Evolutionary conservation across 805 yeast species (phyloP).

Genomic region (Hanseniaspora clermontiae): DNA sequence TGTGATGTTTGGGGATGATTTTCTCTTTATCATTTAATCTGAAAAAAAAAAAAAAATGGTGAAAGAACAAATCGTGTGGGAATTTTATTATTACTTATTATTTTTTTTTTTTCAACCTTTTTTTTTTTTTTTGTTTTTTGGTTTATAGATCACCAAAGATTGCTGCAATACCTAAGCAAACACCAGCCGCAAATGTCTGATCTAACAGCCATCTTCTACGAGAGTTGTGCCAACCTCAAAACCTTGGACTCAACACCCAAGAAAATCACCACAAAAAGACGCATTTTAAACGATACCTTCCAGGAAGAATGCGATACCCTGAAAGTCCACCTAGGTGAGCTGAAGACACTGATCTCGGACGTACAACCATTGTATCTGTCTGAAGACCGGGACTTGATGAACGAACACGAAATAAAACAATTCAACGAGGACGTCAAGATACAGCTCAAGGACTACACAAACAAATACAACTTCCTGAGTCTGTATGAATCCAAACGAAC

Average conservation of each 20-base stretch:
- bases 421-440: slow-evolving; percentile 44
- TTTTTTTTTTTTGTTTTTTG: too few relatives aligned
- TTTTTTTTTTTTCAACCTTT: too few relatives aligned
- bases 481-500: slow-evolving; percentile 40
- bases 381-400: slow-evolving; percentile 22
- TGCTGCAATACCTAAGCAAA: too few relatives aligned
- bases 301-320: slow-evolving; percentile 24
- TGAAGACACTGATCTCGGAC: slow-evolving; percentile 21
- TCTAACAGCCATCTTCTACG: neutral
- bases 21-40: neutral
- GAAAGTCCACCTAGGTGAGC: slow-evolving; percentile 23
- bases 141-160: too few relatives aligned
- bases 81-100: too few relatives aligned
- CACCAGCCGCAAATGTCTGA: slow-evolving; percentile 2
- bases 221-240: neutral
- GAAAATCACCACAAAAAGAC: neutral
- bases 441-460: slow-evolving; percentile 40
- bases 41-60: neutral
- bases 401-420: slow-evolving; percentile 39
- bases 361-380: slow-evolving; percentile 24
- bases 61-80: neutral
- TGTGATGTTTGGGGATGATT: neutral
- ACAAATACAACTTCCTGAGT: slow-evolving; percentile 38
- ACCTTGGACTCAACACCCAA: neutral
- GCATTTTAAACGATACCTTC: slow-evolving; percentile 22